phyloP scores from a whole-genome alignment of 2,329 filamentous ascomycete species.

The Fusarium kyushuense region DNA sequence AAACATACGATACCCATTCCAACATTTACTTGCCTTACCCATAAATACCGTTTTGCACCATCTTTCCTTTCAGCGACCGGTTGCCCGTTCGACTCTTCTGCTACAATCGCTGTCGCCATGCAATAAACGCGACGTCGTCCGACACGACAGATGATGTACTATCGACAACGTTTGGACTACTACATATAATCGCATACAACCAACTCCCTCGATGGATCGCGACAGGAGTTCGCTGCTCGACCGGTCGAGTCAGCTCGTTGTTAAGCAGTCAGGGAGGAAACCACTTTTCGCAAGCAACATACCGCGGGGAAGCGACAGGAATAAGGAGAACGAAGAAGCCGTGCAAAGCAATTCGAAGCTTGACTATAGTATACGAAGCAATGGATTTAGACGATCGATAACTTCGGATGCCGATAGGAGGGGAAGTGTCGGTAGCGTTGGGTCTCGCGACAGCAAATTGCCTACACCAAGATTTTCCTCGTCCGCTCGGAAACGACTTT shows the following conservation, averaged over 20 bases:
- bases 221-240: conserved; percentile 40
- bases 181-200: conserved; percentile 15
- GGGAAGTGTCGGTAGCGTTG: conserved; percentile 39
- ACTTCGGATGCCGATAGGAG: conserved; percentile 46
- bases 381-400: conserved; percentile 41
- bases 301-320: conserved; percentile 40
- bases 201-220: conserved; percentile 43
- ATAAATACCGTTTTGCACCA: conserved; percentile 13
- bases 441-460: conserved; percentile 52
- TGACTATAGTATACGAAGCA: conserved; percentile 28
- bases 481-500: conserved; percentile 53
- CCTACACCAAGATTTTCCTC: conserved; percentile 51
- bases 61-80: neutral
- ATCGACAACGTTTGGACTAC: conserved; percentile 27
- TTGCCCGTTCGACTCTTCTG: conserved; percentile 2
- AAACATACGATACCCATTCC: conserved; percentile 11
- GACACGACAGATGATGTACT: conserved; percentile 36
- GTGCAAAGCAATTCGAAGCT: conserved; percentile 27
- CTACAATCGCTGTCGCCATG: conserved; percentile 33
- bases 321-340: conserved; percentile 40
- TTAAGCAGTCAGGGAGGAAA: conserved; percentile 57
- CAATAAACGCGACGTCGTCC: conserved; percentile 39
- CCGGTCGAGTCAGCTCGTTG: conserved; percentile 50
- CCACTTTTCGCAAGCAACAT: conserved; percentile 54
- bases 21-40: conserved; percentile 8